Conservation (phyloP, 2,329 filamentous ascomycete species). For the Phialophora verrucosa region DNA sequence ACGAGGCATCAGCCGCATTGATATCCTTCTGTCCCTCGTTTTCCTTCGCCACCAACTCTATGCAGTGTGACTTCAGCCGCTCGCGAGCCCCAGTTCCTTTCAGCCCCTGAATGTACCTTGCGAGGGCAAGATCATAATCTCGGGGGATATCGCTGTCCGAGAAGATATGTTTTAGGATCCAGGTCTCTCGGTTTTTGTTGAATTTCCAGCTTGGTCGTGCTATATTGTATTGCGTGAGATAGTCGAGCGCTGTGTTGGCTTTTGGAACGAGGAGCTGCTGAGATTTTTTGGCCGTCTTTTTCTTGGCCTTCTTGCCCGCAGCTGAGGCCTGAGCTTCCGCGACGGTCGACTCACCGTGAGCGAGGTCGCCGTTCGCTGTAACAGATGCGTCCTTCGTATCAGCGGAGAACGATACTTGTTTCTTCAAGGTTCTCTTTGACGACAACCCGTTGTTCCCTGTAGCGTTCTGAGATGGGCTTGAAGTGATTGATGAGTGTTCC, state of each 20-base stretch:
- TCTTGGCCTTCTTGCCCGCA: slow-evolving; percentile 43
- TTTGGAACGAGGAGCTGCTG: slow-evolving; percentile 33
- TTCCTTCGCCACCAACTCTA: slow-evolving; percentile 63
- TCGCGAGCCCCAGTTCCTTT: slow-evolving; percentile 73
- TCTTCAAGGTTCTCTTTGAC: slow-evolving; percentile 29
- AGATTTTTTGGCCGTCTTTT: slow-evolving; percentile 41
- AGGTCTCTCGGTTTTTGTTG: slow-evolving; percentile 89
- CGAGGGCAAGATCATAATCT: slow-evolving; percentile 70
- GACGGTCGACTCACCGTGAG: slow-evolving; percentile 2
- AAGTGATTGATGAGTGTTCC: neutral
- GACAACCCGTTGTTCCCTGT: slow-evolving; percentile 1
- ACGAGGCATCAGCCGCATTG: neutral
- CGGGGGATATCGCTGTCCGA: slow-evolving; percentile 74
- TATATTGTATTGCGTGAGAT: slow-evolving; percentile 76
- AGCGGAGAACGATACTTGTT: slow-evolving; percentile 64
- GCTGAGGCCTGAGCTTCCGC: slow-evolving; percentile 16
- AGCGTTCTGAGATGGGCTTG: neutral
- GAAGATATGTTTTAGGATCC: slow-evolving; percentile 82
- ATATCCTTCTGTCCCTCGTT: slow-evolving; percentile 31
- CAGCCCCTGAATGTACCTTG: slow-evolving; percentile 78
- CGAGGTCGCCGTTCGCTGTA: neutral
- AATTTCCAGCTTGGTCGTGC: slow-evolving; percentile 84
- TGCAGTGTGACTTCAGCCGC: slow-evolving; percentile 69
- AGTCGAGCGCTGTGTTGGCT: slow-evolving; percentile 52
- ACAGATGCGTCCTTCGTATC: slow-evolving; percentile 63